Base-by-base conservation (phyloP, 768 basidiomycete genomes). In the Amanita subjunquillea region DNA sequence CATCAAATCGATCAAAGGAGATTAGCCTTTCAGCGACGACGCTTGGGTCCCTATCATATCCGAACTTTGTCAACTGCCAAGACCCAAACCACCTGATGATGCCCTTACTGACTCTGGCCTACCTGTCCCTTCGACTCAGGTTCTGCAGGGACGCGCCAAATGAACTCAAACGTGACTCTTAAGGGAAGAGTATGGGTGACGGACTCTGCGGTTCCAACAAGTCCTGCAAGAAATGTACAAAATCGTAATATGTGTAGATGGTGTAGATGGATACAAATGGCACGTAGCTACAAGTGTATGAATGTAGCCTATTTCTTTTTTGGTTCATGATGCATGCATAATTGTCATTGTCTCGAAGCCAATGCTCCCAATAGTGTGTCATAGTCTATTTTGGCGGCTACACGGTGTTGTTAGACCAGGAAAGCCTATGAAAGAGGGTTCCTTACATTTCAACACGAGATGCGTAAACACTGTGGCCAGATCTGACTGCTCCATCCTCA, bases 361-460 rank as follows among this genome's bases (percentile, higher is more conserved):
- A 69, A 57, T 7, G 82, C 77, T 6, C 79, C 72, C 17, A 84
- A 64, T 34, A 84, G 67, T 25, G 79, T 77, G 57, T 84, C 83
- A 56, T 82, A 80, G 59, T 84, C 82, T 32, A 77, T 68, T 69
- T 85, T 83, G 50, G 83, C 83, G 51, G 79, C 83, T 84, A 37
- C 10, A 41, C 13, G 55, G 42, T 17, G 70, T 69, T 13, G 79
- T 80, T 43, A 83, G 64, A 41, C 55, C 23, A 32, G 10, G 37
- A 23, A 30, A 38, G 25, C 3, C 37, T 1, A 27, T 2, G 36
- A 42, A 55, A 46, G 6, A 32, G 2, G 32, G 13, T 17, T 3
- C 67, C 75, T 34, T 58, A 90, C 89, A 79, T 74, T 87, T 90
- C 32, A 91, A 65, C 41, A 91, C 79, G 34, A 90, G 66, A 59